Evolutionary conservation across 2,329 filamentous ascomycete species (phyloP), one percentile per base, ranked within the genome.

Genomic region (Ceratocystis colombiana): DNA sequence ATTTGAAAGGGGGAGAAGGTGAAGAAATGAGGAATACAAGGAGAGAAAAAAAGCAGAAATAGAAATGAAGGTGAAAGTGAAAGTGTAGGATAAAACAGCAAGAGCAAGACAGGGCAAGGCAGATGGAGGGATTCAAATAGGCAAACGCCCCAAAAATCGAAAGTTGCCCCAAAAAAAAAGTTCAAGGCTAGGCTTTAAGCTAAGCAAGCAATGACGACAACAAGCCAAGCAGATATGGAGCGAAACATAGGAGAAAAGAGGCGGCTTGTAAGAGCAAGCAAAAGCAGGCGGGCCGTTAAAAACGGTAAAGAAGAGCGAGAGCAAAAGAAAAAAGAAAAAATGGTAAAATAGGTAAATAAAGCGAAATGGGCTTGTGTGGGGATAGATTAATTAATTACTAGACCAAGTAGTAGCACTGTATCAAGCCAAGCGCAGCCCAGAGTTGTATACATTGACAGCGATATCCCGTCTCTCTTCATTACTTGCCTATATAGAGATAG

Each of bases 21-120:
- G 65, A 66, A 66, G 61, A 57, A 64, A 45, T 53, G 44, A 46
- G 63, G 63, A 46, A 45, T n/a, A 68, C 41, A 44, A 50, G 30
- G 50, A 48, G 66, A 55, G 44, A 48, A 65, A 41, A 59, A 61
- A 33, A 33, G 33, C 50, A 66, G 64, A 65, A 67, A 65, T 67
- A 67, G 45, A 66, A 66, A 66, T 61, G 65, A 46, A 44, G 66
- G 44, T 48, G 48, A 64, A 62, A 57, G 64, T 65, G 53, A 64
- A 62, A 57, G 64, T 65, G 53, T 53, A 62, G 50, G 61, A 65
- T 64, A 59, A 68, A 70, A 65, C 65, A 68, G 41, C 68, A 65
- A 53, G 59, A 66, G 62, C 33, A 66, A 55, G 45, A n/a, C 48
- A 61, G 66, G 68, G 70, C 59, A 61, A 55, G 37, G 62, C 55